These are phyloP conservation scores for Scheffersomyces cryptocercus DNA, from an alignment of 1,139 yeast genomes.

Conservation along the genomic window DNA sequence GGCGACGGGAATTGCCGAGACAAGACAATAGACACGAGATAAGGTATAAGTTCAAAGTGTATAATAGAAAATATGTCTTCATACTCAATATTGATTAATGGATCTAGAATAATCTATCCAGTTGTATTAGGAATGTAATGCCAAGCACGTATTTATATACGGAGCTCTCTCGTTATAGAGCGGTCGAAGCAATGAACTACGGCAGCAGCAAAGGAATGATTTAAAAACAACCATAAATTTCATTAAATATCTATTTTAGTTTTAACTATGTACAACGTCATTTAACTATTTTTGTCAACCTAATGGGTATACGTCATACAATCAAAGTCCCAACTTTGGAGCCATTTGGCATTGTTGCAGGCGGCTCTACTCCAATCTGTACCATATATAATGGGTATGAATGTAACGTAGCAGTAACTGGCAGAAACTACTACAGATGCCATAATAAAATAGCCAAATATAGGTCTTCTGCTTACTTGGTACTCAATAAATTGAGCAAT, in stretches of 20 bases:
- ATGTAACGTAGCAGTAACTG: slow-evolving; percentile 18
- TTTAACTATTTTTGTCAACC: neutral
- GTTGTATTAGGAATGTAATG: too few species aligned
- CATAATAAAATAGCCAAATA: slow-evolving; percentile 19
- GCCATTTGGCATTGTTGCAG: slow-evolving; percentile 32
- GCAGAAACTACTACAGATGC: slow-evolving; percentile 13
- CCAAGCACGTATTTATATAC: too few species aligned
- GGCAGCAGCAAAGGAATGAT: too few species aligned
- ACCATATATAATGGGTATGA: slow-evolving; percentile 39
- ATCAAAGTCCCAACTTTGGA: slow-evolving; percentile 38
- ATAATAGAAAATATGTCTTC: too few species aligned
- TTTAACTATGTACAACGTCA: slow-evolving; percentile 1
- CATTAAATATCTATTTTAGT: neutral
- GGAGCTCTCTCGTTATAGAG: too few species aligned
- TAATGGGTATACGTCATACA: slow-evolving; percentile 17
- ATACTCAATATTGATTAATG: too few species aligned
- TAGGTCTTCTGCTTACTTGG: slow-evolving; percentile 22
- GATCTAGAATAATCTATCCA: too few species aligned
- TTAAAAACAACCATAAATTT: too few species aligned
- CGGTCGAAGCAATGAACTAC: too few species aligned
- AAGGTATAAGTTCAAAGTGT: too few species aligned
- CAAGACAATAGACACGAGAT: slow-evolving; percentile 14
- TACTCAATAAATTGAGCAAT: slow-evolving; percentile 34
- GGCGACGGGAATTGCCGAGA: slow-evolving; percentile 54
- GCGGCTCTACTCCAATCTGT: slow-evolving; percentile 27